Conservation (phyloP, 192 early-diverging fungal species). For the Thamnidium elegans region DNA sequence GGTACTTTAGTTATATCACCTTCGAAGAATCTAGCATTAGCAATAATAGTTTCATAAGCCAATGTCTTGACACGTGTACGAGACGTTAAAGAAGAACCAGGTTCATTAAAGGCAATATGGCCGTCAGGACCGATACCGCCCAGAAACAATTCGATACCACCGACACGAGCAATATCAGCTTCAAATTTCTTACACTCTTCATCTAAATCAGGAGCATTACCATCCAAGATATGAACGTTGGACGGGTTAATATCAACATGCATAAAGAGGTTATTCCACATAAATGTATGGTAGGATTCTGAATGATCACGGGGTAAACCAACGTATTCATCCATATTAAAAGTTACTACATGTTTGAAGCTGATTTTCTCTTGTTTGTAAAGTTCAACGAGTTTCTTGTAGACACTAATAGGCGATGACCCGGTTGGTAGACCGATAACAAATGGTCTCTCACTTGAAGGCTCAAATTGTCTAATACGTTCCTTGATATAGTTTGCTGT, state of each 20-base stretch:
- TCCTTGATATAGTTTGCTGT: constrained; percentile 76
- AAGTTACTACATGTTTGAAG: constrained; percentile 71
- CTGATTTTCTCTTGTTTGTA: constrained; percentile 22
- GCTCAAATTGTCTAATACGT: constrained; percentile 75
- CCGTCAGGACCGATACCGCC: constrained; percentile 88
- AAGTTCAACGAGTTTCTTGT: constrained; percentile 74
- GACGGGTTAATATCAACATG: constrained; percentile 79
- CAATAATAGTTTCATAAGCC: constrained; percentile 83
- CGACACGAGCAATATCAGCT: constrained; percentile 72
- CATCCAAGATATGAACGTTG: constrained; percentile 82
- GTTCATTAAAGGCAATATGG: constrained; percentile 90
- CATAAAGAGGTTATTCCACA: constrained; percentile 86
- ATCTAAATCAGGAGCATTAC: constrained; percentile 77
- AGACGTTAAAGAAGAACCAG: constrained; percentile 79
- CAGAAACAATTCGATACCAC: constrained; percentile 85
- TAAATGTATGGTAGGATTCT: constrained; percentile 87
- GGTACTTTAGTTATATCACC: constrained; percentile 79
- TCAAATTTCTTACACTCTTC: constrained; percentile 76
- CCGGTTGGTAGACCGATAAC: constrained; percentile 88
- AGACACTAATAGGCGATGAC: constrained; percentile 77
- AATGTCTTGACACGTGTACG: constrained; percentile 83
- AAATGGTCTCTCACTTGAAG: constrained; percentile 74
- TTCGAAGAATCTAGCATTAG: constrained; percentile 84
- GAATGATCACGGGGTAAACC: constrained; percentile 55
- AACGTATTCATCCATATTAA: constrained; percentile 83